phyloP scores from a whole-genome alignment of 495 filamentous ascomycete species.

The Xylaria longipes region DNA sequence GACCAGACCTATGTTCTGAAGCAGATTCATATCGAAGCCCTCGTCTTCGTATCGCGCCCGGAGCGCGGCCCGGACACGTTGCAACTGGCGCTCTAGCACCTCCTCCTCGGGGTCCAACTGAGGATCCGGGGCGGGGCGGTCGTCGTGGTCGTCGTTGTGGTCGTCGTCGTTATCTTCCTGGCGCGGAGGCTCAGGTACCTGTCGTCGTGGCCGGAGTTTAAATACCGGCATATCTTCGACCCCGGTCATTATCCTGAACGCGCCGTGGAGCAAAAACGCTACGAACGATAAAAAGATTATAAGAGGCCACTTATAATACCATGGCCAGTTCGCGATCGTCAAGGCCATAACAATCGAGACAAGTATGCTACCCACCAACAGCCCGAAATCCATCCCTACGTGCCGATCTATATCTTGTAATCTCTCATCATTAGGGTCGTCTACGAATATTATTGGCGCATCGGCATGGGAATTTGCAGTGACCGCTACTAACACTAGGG shows the following conservation, averaged over 20 bases:
- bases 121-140: too few relatives aligned
- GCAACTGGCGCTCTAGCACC: too few relatives aligned
- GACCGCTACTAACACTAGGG: background rate
- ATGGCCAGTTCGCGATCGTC: background rate
- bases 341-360: background rate
- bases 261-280: background rate
- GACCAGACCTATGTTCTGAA: too few relatives aligned
- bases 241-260: background rate
- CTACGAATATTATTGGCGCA: background rate
- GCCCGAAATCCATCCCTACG: too few relatives aligned
- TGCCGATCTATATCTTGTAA: background rate
- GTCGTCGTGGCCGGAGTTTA: background rate
- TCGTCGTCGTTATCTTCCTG: background rate
- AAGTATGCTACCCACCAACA: background rate
- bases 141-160: background rate
- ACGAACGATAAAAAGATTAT: background rate
- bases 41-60: too few relatives aligned
- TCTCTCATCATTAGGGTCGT: background rate
- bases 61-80: too few relatives aligned
- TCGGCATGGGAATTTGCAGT: background rate
- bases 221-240: background rate
- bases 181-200: background rate
- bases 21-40: too few relatives aligned
- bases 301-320: slow-evolving; percentile 1
- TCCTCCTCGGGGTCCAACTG: too few relatives aligned